Evolutionary conservation across 371 early-diverging fungal genomes (phyloP), one percentile per base, ranked within the genome.

Genomic region (Haplosporangium sp.): DNA sequence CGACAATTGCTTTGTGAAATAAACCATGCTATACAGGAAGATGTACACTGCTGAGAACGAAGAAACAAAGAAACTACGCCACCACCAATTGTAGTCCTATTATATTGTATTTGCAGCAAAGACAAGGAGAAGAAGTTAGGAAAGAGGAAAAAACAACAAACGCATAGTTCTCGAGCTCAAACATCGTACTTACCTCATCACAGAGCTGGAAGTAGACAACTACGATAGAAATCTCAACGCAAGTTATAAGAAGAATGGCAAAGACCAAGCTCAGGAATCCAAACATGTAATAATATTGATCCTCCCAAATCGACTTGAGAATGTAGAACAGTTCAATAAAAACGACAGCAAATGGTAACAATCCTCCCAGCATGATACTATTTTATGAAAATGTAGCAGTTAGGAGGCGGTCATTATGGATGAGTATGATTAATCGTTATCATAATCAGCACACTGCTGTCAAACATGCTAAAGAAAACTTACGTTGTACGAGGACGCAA

Each of bases 261-360:
- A 94, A 96, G 35, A 96, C 96, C 39, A 96, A 83, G 63, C 93
- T 88, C 42, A 96, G 75, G 77, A 94, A 97, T 53, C 89, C 96
- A 79, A 95, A 95, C 75, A 96, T 92, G 86, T 96, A 96, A 84
- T 96, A 97, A 75, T 96, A 88, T 63, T 92, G 91, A 69, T 95
- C 93, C 83, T 91, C 92, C 96, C 96, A 96, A 57, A 97, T 93
- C n/a, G 92, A 92, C 82, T 93, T 93, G 90, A 97, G 92, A 77
- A 96, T 93, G 76, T 94, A 95, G 77, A 91, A 96, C 38, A 96
- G 86, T 72, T 94, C 93, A 76, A 97, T 96, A 72, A 96, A 96
- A 70, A 96, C 92, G 27, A 95, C 96, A 10, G 94, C 94, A 81
- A 96, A 96, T 6, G 97, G 96, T 63, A 96, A 83, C 39, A 96